Evolutionary conservation across 768 basidiomycete genomes (phyloP).

Genomic region (Dioszegia aurantiaca): DNA sequence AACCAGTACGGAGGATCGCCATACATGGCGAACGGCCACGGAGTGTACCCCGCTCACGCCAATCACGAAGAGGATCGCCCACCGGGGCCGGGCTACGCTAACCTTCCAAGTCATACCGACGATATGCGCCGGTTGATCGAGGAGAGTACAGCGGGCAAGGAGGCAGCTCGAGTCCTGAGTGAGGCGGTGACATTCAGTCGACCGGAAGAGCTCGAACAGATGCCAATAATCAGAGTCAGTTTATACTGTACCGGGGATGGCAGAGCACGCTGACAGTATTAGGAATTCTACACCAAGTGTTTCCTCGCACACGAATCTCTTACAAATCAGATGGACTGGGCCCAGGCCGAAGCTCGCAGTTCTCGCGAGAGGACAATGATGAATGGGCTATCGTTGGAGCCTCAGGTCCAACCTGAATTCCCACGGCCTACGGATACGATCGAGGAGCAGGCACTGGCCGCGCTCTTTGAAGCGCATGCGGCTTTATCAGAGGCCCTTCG

Average conservation of each 20-base stretch:
- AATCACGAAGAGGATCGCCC: conserved; percentile 26
- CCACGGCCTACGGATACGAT: conserved; percentile 54
- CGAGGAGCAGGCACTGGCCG: conserved; percentile 73
- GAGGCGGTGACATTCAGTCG: conserved; percentile 68
- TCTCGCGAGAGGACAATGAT: conserved; percentile 55
- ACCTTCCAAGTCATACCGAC: conserved; percentile 70
- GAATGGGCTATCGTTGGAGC: conserved; percentile 8
- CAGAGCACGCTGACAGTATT: conserved; percentile 4
- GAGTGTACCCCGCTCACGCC: conserved; percentile 32
- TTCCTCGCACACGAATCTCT: conserved; percentile 78
- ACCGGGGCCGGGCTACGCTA: conserved; percentile 49
- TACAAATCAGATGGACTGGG: conserved; percentile 86
- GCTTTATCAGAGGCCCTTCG: conserved; percentile 66
- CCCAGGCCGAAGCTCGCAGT: conserved; percentile 72
- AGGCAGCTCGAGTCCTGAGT: conserved; percentile 72
- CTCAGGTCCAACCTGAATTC: conserved; percentile 1
- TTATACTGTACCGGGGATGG: background rate
- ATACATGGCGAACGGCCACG: conserved; percentile 18
- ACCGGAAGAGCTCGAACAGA: conserved; percentile 65
- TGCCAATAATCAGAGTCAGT: conserved; percentile 67
- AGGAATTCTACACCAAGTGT: conserved; percentile 84
- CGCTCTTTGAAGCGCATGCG: conserved; percentile 70
- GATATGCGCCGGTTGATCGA: conserved; percentile 78
- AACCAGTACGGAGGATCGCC: background rate
- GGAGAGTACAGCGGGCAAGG: conserved; percentile 77